These are phyloP conservation scores for Achaetomiella virescens DNA, from an alignment of 495 filamentous ascomycete genomes.

Conservation along the genomic window DNA sequence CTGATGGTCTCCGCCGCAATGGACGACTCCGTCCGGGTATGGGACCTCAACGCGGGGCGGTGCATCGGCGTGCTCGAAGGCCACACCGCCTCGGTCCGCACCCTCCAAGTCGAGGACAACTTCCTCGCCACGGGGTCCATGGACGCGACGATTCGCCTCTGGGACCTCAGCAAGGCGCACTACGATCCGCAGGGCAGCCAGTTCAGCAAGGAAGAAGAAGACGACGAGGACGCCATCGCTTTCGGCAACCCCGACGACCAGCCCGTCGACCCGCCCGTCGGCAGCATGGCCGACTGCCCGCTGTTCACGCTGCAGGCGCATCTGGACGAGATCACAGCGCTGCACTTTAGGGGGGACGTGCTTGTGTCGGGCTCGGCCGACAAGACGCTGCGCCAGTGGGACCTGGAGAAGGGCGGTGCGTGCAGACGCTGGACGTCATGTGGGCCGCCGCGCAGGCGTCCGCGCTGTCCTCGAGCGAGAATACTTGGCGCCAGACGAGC, in stretches of 20 bases:
- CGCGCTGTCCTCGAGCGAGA: slow-evolving; percentile 50
- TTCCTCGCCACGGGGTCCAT: slow-evolving; percentile 91
- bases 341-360: slow-evolving; percentile 81
- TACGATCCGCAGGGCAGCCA: slow-evolving; percentile 57
- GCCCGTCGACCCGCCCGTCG: slow-evolving; percentile 55
- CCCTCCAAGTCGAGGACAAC: slow-evolving; percentile 92
- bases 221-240: slow-evolving; percentile 55
- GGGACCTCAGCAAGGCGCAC: slow-evolving; percentile 69
- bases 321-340: slow-evolving; percentile 88
- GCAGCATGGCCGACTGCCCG: slow-evolving; percentile 78
- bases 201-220: slow-evolving; percentile 59
- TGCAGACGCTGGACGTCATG: slow-evolving; percentile 97
- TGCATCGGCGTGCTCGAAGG: slow-evolving; percentile 89
- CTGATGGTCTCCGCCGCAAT: slow-evolving; percentile 91
- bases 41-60: slow-evolving; percentile 89
- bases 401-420: slow-evolving; percentile 92
- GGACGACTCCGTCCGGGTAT: slow-evolving; percentile 95
- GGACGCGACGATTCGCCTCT: slow-evolving; percentile 91
- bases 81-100: slow-evolving; percentile 88
- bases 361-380: slow-evolving; percentile 94
- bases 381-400: slow-evolving; percentile 97
- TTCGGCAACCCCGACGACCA: slow-evolving; percentile 55
- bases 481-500: slow-evolving; percentile 49
- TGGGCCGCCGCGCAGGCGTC: slow-evolving; percentile 95
- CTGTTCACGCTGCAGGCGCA: slow-evolving; percentile 84